These are phyloP conservation scores for Xylaria sp. DNA, from an alignment of 2,329 filamentous ascomycete genomes.

Conservation along the genomic window DNA sequence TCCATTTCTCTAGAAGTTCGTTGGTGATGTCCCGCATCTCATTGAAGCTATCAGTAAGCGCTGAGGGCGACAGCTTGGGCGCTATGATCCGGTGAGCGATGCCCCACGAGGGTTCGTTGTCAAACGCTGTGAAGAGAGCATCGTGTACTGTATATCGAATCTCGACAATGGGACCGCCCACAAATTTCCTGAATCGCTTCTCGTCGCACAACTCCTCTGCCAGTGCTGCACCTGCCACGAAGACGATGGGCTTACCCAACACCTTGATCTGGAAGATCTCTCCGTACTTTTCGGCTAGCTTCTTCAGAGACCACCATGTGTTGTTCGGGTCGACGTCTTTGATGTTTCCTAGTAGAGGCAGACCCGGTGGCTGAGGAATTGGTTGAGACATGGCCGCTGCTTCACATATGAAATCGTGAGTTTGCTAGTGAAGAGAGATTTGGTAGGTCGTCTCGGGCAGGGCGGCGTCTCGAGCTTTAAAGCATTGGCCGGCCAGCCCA, in stretches of 20 bases:
- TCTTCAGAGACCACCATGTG: conserved; percentile 61
- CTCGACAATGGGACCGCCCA: conserved; percentile 63
- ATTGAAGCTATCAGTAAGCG: conserved; percentile 52
- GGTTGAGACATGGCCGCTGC: conserved; percentile 53
- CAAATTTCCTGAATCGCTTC: conserved; percentile 64
- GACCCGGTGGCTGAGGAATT: conserved; percentile 61
- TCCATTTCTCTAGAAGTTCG: conserved; percentile 64
- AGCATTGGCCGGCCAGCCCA: conserved; percentile 15
- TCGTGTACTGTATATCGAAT: conserved; percentile 62
- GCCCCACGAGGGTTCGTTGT: conserved; percentile 61
- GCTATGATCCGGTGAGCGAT: conserved; percentile 64
- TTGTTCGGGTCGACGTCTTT: conserved; percentile 60
- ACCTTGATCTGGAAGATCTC: conserved; percentile 58
- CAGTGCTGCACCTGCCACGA: conserved; percentile 55
- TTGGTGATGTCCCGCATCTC: conserved; percentile 61
- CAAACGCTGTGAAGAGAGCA: conserved; percentile 63
- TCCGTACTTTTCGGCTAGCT: conserved; percentile 59
- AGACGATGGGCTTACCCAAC: conserved; percentile 54
- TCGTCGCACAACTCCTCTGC: conserved; percentile 61
- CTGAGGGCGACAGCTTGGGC: conserved; percentile 53
- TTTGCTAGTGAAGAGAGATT: background rate
- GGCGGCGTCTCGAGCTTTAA: conserved; percentile 31
- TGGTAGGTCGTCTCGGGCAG: background rate
- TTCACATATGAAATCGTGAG: conserved; percentile 7
- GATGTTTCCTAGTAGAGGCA: conserved; percentile 63